Percentiles rank a stretch among this genome's conserved stretches.
Conservation (phyloP, 441 rosid genomes). For the Brassica balearica region DNA sequence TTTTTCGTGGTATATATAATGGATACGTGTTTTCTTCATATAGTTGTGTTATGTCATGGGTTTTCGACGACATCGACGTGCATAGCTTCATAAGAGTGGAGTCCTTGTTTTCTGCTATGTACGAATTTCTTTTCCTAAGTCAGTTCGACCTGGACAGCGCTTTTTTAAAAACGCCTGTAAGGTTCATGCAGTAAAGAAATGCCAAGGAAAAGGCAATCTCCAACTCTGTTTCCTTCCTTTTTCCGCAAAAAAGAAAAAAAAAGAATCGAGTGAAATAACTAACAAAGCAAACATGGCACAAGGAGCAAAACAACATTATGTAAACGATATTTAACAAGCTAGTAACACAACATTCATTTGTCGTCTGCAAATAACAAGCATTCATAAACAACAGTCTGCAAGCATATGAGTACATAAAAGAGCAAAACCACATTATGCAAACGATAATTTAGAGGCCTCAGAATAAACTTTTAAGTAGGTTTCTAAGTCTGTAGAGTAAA, state of each 20-base stretch:
- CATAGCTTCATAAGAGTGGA: background rate
- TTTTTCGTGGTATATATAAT: background rate
- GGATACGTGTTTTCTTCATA: background rate
- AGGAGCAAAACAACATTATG: background rate
- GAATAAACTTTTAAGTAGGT: background rate
- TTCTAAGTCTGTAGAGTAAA: background rate
- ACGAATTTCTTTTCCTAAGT: background rate
- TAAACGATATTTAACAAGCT: background rate
- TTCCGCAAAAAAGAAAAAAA: no score
- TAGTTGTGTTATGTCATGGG: background rate
- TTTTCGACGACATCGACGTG: background rate
- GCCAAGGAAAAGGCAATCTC: no score
- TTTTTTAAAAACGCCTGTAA: no score
- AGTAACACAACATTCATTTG: background rate
- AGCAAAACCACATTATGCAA: background rate
- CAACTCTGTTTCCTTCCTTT: no score
- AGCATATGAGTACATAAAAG: background rate
- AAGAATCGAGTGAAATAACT: no score
- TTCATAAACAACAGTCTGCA: background rate
- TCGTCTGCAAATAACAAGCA: background rate
- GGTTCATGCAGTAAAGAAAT: no score
- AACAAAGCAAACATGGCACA: no score
- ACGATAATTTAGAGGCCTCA: background rate
- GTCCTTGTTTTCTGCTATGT: background rate
- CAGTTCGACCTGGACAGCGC: no score